phyloP scores from a whole-genome alignment of 495 filamentous ascomycete species.

The Penicillium paradoxum region DNA sequence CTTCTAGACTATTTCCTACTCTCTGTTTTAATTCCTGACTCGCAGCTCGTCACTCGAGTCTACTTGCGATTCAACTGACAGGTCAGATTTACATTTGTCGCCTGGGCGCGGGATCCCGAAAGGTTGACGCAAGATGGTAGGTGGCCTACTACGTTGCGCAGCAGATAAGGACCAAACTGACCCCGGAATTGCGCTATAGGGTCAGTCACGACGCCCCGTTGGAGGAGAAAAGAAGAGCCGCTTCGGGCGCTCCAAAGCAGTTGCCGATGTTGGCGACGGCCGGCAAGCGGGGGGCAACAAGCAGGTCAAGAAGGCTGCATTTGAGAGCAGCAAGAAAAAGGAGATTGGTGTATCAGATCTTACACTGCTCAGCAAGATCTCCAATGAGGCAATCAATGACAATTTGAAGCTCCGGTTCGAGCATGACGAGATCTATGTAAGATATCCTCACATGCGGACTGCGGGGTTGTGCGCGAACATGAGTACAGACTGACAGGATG shows the following conservation, averaged over 20 bases:
- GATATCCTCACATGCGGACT: slow-evolving; percentile 26
- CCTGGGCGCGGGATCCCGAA: slow-evolving; percentile 30
- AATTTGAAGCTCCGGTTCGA: slow-evolving; percentile 97
- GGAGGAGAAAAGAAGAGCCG: slow-evolving; percentile 48
- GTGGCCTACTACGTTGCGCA: slow-evolving; percentile 8
- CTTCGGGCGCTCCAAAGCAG: slow-evolving; percentile 45
- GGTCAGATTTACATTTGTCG: slow-evolving; percentile 26
- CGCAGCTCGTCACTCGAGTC: slow-evolving; percentile 4
- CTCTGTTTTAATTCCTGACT: slow-evolving; percentile 9
- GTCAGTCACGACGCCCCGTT: slow-evolving; percentile 46
- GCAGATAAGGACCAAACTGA: slow-evolving; percentile 13
- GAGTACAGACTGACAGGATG: slow-evolving; percentile 24
- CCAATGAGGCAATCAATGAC: slow-evolving; percentile 98
- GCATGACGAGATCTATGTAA: slow-evolving; percentile 90
- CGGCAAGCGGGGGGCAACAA: slow-evolving; percentile 46
- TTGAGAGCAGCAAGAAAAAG: slow-evolving; percentile 96
- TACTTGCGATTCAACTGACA: slow-evolving; percentile 20
- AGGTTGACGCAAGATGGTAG: slow-evolving; percentile 35
- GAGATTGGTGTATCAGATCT: slow-evolving; percentile 98
- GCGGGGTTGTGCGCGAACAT: slow-evolving; percentile 20
- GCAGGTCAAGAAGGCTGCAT: slow-evolving; percentile 89
- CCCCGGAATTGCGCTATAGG: slow-evolving; percentile 25
- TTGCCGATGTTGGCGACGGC: slow-evolving; percentile 43
- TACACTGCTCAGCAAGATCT: slow-evolving; percentile 95
- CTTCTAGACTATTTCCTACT: slow-evolving; percentile 9